phyloP scores from a whole-genome alignment of 495 filamentous ascomycete species.

The Penicillium arizonense region DNA sequence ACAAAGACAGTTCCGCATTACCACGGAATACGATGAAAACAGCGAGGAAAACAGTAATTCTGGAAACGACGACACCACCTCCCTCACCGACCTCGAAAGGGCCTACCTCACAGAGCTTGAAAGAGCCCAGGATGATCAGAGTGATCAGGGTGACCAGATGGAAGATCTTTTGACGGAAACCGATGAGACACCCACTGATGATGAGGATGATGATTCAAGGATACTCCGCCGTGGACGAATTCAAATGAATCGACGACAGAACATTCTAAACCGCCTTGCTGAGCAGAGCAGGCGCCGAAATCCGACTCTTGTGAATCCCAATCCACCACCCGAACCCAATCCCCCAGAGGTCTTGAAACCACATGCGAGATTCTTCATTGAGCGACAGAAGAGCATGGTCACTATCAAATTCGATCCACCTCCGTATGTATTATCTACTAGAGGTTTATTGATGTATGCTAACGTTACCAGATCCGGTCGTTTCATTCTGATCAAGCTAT shows the following conservation, averaged over 20 bases:
- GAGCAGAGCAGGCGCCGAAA: constrained; percentile 18
- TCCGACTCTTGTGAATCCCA: constrained; percentile 31
- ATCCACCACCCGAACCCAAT: constrained; percentile 11
- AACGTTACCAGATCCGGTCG: constrained; percentile 54
- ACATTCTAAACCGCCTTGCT: constrained; percentile 9
- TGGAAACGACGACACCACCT: constrained; percentile 25
- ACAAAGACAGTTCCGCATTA: constrained; percentile 46
- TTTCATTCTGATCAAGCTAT: constrained; percentile 82
- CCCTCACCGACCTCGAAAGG: constrained; percentile 27
- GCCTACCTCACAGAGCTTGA: constrained; percentile 21
- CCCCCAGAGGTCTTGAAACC: constrained; percentile 60
- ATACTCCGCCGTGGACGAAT: constrained; percentile 20
- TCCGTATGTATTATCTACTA: constrained; percentile 53
- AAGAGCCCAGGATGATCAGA: constrained; percentile 20
- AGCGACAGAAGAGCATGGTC: constrained; percentile 75
- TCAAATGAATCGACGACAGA: constrained; percentile 12
- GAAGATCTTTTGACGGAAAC: constrained; percentile 46
- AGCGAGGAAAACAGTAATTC: constrained; percentile 35
- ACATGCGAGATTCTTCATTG: constrained; percentile 76
- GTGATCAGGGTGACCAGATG: constrained; percentile 12
- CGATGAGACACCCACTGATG: constrained; percentile 52
- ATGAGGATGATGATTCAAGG: constrained; percentile 22
- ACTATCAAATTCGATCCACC: constrained; percentile 87
- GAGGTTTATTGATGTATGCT: neutral
- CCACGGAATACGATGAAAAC: constrained; percentile 48